Conservation (phyloP, 352 stramenopile genomes). For the Phytophthora fragariaefolia region DNA sequence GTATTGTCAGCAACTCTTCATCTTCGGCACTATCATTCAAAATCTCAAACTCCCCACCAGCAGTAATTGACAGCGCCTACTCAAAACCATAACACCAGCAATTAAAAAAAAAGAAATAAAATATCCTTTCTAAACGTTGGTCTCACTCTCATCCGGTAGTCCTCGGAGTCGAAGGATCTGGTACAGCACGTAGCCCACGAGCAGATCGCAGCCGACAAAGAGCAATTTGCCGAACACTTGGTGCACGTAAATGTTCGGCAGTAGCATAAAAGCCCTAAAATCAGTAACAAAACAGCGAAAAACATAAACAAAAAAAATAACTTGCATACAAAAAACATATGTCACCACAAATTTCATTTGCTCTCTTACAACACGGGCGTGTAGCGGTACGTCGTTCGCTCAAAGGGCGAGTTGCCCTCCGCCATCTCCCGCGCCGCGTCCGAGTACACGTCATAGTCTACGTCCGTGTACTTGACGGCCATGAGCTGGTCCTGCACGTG, state of each 20-base stretch:
- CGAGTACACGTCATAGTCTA: constrained; percentile 99
- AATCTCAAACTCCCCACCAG: constrained; percentile 33
- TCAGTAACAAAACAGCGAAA: not conserved
- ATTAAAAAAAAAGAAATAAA: not conserved
- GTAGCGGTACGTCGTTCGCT: constrained; percentile 98
- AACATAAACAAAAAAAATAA: not conserved
- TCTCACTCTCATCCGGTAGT: constrained; percentile 57
- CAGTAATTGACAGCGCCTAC: constrained; percentile 72
- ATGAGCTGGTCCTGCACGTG: constrained; percentile 79
- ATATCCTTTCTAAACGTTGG: not conserved
- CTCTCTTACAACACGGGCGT: constrained; percentile 94
- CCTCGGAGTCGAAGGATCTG: constrained; percentile 76
- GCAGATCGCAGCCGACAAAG: constrained; percentile 96
- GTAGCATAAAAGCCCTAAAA: constrained; percentile 67
- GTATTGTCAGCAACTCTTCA: not conserved
- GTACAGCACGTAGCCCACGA: constrained; percentile 92
- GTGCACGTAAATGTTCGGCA: constrained; percentile 80
- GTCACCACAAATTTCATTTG: no score
- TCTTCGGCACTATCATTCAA: not conserved
- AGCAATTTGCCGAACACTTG: constrained; percentile 94
- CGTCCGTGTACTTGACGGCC: constrained; percentile 97
- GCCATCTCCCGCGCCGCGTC: constrained; percentile 95
- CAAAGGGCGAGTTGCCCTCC: constrained; percentile 92
- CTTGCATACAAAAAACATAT: no score
- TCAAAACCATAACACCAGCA: not conserved